Base-by-base conservation (phyloP, 108 stramenopile genomes). In the Stephanodiscus triporus region DNA sequence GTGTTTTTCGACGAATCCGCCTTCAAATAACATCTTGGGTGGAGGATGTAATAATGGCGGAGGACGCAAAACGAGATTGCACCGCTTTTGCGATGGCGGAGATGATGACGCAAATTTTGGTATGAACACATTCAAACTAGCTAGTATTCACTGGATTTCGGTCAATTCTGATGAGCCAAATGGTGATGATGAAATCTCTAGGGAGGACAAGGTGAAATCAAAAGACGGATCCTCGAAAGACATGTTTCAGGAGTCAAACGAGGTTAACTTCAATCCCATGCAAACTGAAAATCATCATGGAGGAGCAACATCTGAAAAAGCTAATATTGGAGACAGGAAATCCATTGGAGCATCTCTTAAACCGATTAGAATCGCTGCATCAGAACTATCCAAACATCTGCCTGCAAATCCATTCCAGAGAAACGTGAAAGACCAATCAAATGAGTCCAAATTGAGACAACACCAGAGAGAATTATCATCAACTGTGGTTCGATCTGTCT, bases 401-500 rank as follows among this genome's bases (percentile, higher is more conserved):
- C 65, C 47, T 23, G 4, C 65, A 49, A 66, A 66, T 66, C 56
- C 42, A 70, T 70, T 70, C 40, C 34, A 57, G 40, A 29, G 42
- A 59, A 50, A 17, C 26, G 34, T 48, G 14, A 29, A 45, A 9
- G 56, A 32, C 54, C 34, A 57, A 32, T 54, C 49, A 36, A 42
- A 32, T 27, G 55, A 66, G 58, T 40, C 34, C 10, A 20, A 61
- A 37, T 26, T 40, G 9, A 57, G 53, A 47, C 40, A 72, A 20
- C 58, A 66, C 60, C 51, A 80, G 34, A 27, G 73, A 62, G 10
- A 73, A 24, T 66, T 80, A 0, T 65, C 72, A 58, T 68, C 72
- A 9, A 80, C 78, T 19, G 73, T 32, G 27, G 53, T 80, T 61
- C 66, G 30, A 47, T 68, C 62, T n/a, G 78, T 80, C n/a, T 60